Base-by-base conservation (phyloP, 2,329 filamentous ascomycete genomes). In the Colletotrichum sp. region DNA sequence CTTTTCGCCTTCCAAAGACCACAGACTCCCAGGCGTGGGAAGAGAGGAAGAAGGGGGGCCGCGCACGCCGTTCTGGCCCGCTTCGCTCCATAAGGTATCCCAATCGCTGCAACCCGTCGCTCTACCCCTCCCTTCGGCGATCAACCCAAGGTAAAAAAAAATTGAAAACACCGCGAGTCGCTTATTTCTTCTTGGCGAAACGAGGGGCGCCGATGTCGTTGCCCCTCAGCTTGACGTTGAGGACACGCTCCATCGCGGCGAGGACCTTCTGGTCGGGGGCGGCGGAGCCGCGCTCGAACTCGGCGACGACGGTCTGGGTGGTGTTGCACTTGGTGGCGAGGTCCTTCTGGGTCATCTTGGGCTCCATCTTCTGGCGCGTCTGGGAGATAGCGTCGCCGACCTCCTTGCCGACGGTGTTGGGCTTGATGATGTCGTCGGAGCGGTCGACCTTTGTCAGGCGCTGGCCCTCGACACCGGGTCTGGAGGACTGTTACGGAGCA, bases 401-500 rank as follows among this genome's bases (percentile, higher is more conserved):
- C 72, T 91, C 90, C 82, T 91, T 90, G 84, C 96, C 95, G 75
- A 98, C 90, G 63, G 95, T 98, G 89, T 98, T 98, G 83, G 96
- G 96, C 89, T 98, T 98, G 87, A 99, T 94, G 88, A 98, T 98
- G 85, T 98, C 97, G 89, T 99, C 96, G 84, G 93, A 93, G 80
- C 96, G 96, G 90, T 99, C 97, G 86, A 99, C 96, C 90, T 99
- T 98, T 80, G 97, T 99, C 79, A 99, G 91, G 84, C 95, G 96
- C 88, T 99, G 97, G 81, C 97, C 97, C 88, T 99, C 96, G 79
- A 89, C 90, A 77, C 87, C 88, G 76, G 87, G 79, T 83, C 89
- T 89, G 81, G 89, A 86, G 78, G 89, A 84, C 87, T 90, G 79
- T 52, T 4, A 52, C n/a, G 70, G 44, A 8, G 13, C 26, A 49